Evolutionary conservation across 495 filamentous ascomycete species (phyloP).

Genomic region (Astrothelium macrocarpum): DNA sequence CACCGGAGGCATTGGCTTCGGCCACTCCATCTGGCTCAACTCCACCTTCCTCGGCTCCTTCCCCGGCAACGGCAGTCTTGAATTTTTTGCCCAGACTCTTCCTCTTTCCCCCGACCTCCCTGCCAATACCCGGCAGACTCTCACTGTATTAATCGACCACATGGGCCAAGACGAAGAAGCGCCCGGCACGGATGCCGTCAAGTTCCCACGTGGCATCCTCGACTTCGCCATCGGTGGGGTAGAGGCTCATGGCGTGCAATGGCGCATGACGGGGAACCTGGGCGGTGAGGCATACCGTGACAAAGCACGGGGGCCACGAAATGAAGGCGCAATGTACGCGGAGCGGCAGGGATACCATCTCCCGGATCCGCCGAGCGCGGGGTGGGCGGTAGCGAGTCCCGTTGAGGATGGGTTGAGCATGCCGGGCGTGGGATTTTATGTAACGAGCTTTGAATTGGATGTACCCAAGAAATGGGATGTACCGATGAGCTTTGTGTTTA

Average conservation of each 20-base stretch:
- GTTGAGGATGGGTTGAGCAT: constrained; percentile 38
- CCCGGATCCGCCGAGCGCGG: constrained; percentile 47
- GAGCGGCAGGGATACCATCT: constrained; percentile 61
- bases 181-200: constrained; percentile 52
- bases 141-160: constrained; percentile 62
- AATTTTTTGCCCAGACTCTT: constrained; percentile 42
- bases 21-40: constrained; percentile 21
- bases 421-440: constrained; percentile 43
- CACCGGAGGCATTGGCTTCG: constrained; percentile 46
- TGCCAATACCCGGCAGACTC: constrained; percentile 42
- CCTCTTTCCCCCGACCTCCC: constrained; percentile 42
- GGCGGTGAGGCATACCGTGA: constrained; percentile 62
- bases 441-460: constrained; percentile 31
- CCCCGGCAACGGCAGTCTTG: constrained; percentile 37
- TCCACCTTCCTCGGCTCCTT: constrained; percentile 24
- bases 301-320: constrained; percentile 54
- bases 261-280: constrained; percentile 69
- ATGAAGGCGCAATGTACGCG: constrained; percentile 60
- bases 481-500: constrained; percentile 24
- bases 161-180: constrained; percentile 55
- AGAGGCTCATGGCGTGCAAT: constrained; percentile 40
- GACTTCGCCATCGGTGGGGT: constrained; percentile 43
- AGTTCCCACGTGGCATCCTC: constrained; percentile 57
- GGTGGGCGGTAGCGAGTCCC: constrained; percentile 38
- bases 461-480: constrained; percentile 28